Evolutionary conservation across 1,284 basidiomycete species (phyloP).

Genomic region (Omphalotus olearius): DNA sequence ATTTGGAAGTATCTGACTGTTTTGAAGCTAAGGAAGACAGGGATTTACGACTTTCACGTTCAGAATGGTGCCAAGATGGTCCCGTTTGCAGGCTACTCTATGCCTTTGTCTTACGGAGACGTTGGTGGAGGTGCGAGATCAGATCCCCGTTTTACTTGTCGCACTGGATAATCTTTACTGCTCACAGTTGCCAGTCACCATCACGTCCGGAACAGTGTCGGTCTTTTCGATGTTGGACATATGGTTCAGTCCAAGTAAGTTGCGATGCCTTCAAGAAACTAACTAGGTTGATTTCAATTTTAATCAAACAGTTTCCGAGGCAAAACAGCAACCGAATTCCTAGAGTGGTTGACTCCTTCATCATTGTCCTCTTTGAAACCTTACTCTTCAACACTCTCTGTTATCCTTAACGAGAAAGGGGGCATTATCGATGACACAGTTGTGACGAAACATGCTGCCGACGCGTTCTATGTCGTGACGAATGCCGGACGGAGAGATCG

Average conservation of each 20-base stretch:
- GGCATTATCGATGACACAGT: conserved; percentile 96
- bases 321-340: conserved; percentile 69
- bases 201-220: conserved; percentile 81
- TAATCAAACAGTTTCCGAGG: conserved; percentile 61
- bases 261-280: neutral
- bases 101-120: conserved; percentile 87
- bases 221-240: conserved; percentile 97
- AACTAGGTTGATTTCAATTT: conserved; percentile 6
- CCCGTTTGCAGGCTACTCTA: conserved; percentile 91
- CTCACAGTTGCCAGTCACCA: conserved; percentile 83
- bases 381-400: conserved; percentile 80
- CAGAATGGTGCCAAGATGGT: conserved; percentile 91
- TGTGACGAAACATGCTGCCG: conserved; percentile 78
- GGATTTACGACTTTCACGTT: conserved; percentile 90
- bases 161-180: neutral
- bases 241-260: conserved; percentile 87
- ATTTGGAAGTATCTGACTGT: neutral
- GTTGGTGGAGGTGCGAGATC: conserved; percentile 71
- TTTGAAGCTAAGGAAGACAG: conserved; percentile 50
- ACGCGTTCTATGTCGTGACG: conserved; percentile 92
- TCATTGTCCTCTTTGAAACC: conserved; percentile 64
- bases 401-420: conserved; percentile 84
- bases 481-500: conserved; percentile 87
- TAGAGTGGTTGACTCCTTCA: conserved; percentile 84
- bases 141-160: neutral